Percentiles rank a stretch among this genome's conserved stretches.
phyloP scores from a whole-genome alignment of 768 basidiomycete species.

The Rhizopogon rudus region DNA sequence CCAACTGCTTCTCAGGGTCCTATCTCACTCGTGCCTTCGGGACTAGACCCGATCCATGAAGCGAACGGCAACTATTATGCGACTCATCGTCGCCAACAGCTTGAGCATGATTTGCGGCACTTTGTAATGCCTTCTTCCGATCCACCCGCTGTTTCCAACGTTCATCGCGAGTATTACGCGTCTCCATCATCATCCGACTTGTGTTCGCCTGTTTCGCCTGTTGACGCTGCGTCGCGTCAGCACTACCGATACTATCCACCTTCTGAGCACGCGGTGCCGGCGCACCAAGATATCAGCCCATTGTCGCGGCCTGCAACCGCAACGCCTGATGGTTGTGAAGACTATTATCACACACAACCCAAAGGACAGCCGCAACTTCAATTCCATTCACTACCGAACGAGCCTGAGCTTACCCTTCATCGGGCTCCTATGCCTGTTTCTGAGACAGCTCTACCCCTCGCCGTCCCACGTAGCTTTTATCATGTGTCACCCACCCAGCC shows the following conservation, averaged over 20 bases:
- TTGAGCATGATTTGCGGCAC: conserved; percentile 27
- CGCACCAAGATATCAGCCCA: conserved; percentile 10
- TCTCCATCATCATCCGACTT: conserved; percentile 22
- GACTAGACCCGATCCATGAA: not conserved
- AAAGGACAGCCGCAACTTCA: conserved; percentile 8
- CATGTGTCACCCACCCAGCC: conserved; percentile 1
- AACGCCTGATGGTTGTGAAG: conserved; percentile 1
- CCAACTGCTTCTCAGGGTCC: not conserved
- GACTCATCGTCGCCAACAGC: conserved; percentile 5
- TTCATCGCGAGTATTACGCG: conserved; percentile 17
- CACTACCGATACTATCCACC: conserved; percentile 22
- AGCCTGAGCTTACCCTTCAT: conserved; percentile 2
- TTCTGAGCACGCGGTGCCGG: conserved; percentile 15
- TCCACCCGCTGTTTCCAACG: conserved; percentile 26
- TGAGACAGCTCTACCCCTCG: conserved; percentile 16
- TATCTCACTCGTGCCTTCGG: not conserved
- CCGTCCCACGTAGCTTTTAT: conserved; percentile 15
- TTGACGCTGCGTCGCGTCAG: conserved; percentile 18
- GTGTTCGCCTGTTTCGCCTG: conserved; percentile 21
- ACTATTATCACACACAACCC: not conserved
- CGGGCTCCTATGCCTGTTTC: conserved; percentile 13
- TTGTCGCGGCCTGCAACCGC: conserved; percentile 15
- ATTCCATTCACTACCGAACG: conserved; percentile 16
- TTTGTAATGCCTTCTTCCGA: conserved; percentile 18
- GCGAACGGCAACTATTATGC: not conserved